These are phyloP conservation scores for Stephania cephalantha DNA, from an alignment of 164 flowering plant genomes.

Conservation along the genomic window DNA sequence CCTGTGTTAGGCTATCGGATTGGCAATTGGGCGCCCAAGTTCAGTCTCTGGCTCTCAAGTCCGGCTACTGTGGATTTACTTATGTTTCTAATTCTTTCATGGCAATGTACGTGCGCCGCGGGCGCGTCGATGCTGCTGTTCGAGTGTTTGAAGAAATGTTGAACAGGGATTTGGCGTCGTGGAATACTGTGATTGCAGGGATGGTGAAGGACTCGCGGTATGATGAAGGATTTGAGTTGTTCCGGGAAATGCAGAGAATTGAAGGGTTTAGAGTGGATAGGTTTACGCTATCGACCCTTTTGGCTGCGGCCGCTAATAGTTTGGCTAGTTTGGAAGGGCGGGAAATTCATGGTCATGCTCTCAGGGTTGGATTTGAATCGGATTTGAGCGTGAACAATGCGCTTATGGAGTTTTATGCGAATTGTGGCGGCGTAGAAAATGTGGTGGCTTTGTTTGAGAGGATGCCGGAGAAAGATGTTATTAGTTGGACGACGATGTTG, in stretches of 20 bases:
- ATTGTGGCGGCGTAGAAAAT: conserved; percentile 45
- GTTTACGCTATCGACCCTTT: conserved; percentile 53
- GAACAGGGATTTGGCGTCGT: conserved; percentile 55
- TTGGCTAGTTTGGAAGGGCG: conserved; percentile 31
- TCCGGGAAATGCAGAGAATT: conserved; percentile 38
- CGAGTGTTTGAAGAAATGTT: conserved; percentile 64
- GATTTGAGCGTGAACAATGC: conserved; percentile 72
- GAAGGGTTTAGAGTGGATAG: conserved; percentile 42
- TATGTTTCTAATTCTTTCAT: conserved; percentile 67
- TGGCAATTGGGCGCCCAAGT: conserved; percentile 55
- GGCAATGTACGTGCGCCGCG: conserved; percentile 53
- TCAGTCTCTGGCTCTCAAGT: conserved; percentile 49
- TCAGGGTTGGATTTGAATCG: conserved; percentile 46
- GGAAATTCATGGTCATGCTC: conserved; percentile 63
- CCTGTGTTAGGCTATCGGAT: conserved; percentile 42
- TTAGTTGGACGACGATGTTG: conserved; percentile 76
- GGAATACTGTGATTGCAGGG: conserved; percentile 73
- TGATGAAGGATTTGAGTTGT: conserved; percentile 47
- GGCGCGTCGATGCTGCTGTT: conserved; percentile 29
- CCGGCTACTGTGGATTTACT: conserved; percentile 27
- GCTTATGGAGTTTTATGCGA: conserved; percentile 59
- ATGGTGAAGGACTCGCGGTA: conserved; percentile 38
- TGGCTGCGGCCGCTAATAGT: conserved; percentile 48
- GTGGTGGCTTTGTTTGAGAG: conserved; percentile 42
- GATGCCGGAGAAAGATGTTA: conserved; percentile 52